phyloP scores from a whole-genome alignment of 805 yeast genomes.

The Zygosaccharomyces gambellarensis region DNA sequence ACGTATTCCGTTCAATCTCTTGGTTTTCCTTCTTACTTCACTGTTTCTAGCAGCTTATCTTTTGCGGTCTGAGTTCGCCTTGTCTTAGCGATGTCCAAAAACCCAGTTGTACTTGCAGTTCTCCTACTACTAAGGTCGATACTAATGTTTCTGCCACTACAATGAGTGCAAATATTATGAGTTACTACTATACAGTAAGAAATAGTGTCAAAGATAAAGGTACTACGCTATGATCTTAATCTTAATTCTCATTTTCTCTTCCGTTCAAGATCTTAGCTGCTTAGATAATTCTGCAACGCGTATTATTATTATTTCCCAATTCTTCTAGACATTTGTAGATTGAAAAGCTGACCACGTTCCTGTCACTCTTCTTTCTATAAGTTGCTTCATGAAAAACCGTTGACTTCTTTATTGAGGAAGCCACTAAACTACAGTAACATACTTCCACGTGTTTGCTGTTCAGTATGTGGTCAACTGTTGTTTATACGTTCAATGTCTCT shows the following conservation, averaged over 20 bases:
- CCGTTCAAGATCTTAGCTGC: neutral
- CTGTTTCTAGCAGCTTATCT: no score
- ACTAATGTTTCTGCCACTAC: no score
- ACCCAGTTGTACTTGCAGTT: no score
- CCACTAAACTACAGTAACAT: neutral
- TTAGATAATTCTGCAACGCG: neutral
- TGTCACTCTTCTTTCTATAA: neutral
- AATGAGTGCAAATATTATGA: no score
- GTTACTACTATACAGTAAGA: no score
- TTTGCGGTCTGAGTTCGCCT: no score
- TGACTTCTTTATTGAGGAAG: neutral
- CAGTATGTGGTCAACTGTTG: conserved; percentile 11
- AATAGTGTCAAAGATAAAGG: no score
- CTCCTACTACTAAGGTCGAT: no score
- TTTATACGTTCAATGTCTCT: conserved; percentile 55
- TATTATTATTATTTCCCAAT: neutral
- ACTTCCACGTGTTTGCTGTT: neutral
- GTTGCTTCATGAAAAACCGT: neutral
- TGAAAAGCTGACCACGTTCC: neutral
- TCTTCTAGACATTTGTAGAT: neutral
- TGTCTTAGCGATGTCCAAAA: no score
- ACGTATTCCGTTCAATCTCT: no score
- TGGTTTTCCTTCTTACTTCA: no score
- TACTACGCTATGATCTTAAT: no score
- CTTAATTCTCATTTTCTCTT: neutral